Evolutionary conservation across 129 eudicot species (phyloP).

Genomic region (Pittosporum tobira): DNA sequence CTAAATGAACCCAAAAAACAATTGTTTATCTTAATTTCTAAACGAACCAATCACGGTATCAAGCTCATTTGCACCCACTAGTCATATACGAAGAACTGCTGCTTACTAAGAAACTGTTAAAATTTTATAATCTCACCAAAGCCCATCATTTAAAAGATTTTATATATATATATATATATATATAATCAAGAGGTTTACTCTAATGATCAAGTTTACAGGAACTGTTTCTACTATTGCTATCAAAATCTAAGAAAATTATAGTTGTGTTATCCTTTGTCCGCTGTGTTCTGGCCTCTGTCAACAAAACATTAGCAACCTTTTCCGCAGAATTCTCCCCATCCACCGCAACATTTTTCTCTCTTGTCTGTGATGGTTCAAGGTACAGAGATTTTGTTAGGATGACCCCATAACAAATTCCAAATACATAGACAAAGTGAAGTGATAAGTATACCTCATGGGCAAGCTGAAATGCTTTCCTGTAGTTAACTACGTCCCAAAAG

Average conservation of each 20-base stretch:
- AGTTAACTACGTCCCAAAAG: slow-evolving; percentile 87
- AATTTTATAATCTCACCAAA: no score
- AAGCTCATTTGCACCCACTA: no score
- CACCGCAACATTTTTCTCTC: slow-evolving; percentile 28
- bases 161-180: background rate
- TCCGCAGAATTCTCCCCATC: slow-evolving; percentile 43
- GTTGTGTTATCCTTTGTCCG: slow-evolving; percentile 97
- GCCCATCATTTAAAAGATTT: slow-evolving; percentile 6
- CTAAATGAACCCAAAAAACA: no score
- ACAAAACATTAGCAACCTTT: slow-evolving; percentile 62
- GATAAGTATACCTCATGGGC: slow-evolving; percentile 65
- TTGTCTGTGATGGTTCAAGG: slow-evolving; percentile 27
- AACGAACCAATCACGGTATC: no score
- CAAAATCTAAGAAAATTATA: slow-evolving; percentile 73
- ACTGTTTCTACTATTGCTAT: slow-evolving; percentile 21
- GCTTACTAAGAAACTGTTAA: no score
- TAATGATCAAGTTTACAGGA: slow-evolving; percentile 28
- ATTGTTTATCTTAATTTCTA: no score
- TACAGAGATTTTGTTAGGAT: background rate
- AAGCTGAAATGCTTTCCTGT: slow-evolving; percentile 80
- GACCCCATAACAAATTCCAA: background rate
- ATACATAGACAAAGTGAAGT: background rate
- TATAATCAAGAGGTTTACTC: background rate
- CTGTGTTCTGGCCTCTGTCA: slow-evolving; percentile 73
- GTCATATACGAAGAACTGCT: no score